These are phyloP conservation scores for Fusarium sororula DNA, from an alignment of 2,329 filamentous ascomycete genomes.

Conservation along the genomic window DNA sequence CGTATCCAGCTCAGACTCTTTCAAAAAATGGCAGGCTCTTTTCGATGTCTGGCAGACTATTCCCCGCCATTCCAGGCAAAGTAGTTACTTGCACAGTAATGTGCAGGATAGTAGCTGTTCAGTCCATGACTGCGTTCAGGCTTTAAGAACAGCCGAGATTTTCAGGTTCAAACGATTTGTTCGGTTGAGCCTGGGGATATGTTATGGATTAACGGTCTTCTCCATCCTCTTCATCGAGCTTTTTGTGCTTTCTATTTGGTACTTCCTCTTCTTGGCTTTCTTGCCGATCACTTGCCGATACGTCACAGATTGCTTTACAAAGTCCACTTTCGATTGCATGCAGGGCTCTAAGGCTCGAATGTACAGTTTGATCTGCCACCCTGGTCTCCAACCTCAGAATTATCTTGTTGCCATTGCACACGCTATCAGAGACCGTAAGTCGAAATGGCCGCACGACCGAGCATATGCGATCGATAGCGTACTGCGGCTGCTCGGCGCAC, in stretches of 20 bases:
- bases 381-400: not conserved
- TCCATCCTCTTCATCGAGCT: too few relatives aligned
- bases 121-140: not conserved
- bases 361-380: not conserved
- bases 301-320: too few relatives aligned
- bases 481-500: not conserved
- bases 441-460: not conserved
- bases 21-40: not conserved
- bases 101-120: accelerated
- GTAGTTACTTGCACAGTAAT: accelerated
- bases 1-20: accelerated
- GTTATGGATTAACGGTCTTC: too few relatives aligned
- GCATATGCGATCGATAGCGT: not conserved
- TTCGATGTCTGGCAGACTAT: not conserved
- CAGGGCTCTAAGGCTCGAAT: accelerated
- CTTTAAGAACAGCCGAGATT: accelerated
- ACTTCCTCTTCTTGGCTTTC: too few relatives aligned
- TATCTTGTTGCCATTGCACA: not conserved
- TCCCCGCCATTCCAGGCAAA: not conserved
- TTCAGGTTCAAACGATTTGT: accelerated
- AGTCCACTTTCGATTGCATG: not conserved
- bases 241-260: too few relatives aligned
- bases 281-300: too few relatives aligned
- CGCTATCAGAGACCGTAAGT: not conserved
- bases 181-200: not conserved